Base-by-base conservation (phyloP, 169 alveolate species). In the Babesia divergens region DNA sequence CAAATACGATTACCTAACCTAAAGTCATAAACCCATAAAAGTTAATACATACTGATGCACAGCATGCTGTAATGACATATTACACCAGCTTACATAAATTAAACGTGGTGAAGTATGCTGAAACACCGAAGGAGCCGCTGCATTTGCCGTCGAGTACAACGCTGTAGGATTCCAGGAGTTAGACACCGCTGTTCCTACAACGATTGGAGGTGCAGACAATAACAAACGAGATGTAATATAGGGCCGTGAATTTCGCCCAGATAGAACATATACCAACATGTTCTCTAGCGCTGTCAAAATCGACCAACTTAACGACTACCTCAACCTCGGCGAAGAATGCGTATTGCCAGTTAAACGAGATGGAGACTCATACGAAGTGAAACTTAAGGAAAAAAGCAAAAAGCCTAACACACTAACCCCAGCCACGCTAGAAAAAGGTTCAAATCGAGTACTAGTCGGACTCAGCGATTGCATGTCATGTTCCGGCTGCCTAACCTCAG, bases 401-500 rank as follows among this genome's bases (percentile, higher is more conserved):
- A 3, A 7, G 29, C 32, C 53, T 26, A 38, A 71, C 38, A 58
- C 35, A 18, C 83, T 79, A 50, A 31, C 43, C 34, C 49, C 32
- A 18, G 46, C 77, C 7, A 46, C 56, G 3, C 38, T 29, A 2
- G 77, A 74, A 28, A 50, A 64, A 20, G 53, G 47, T 22, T 47
- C 54, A 11, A 43, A 47, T 3, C 43, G 52, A 22, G 94, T 96
- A 11, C 84, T 90, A 42, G 91, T 95, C 18, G 91, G 94, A 62
- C 84, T 94, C 46, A 70, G 92, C 65, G 98, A 95, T 77, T 95
- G 98, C 53, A 68, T 95, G 55, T 94, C 97, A 22, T 95, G 98
- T 64, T 93, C 95, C 46, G 98, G 98, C 9, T 95, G 98, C 74
- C 95, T 95, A 11, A 95, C 98, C 6, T 86, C 97, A 28, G 92